phyloP scores from a whole-genome alignment of 2,329 filamentous ascomycete genomes.

The Xylaria hypoxylon region DNA sequence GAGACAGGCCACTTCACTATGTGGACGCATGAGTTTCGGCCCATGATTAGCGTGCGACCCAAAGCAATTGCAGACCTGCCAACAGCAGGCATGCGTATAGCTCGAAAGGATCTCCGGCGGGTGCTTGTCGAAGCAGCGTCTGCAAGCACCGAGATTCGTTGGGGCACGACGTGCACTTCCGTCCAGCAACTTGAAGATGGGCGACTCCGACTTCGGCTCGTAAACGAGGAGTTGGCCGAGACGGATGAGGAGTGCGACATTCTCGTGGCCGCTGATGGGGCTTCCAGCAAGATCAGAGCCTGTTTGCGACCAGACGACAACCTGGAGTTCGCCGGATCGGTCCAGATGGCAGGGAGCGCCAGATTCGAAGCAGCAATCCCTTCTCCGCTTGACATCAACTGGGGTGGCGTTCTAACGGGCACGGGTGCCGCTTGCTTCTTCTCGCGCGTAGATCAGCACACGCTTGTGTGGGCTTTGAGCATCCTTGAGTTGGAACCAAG shows the following conservation, averaged over 20 bases:
- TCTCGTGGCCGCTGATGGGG: constrained; percentile 60
- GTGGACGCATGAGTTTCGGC: constrained; percentile 55
- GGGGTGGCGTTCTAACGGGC: constrained; percentile 56
- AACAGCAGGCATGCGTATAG: constrained; percentile 53
- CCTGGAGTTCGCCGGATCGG: constrained; percentile 55
- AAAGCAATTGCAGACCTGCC: constrained; percentile 53
- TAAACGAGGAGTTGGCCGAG: constrained; percentile 43
- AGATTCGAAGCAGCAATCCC: constrained; percentile 53
- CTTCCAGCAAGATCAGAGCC: constrained; percentile 56
- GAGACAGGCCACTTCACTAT: constrained; percentile 53
- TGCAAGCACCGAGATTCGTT: constrained; percentile 19
- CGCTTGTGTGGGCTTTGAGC: constrained; percentile 58
- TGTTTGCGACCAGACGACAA: constrained; percentile 55
- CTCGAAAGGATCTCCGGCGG: constrained; percentile 52
- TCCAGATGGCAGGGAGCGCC: constrained; percentile 55
- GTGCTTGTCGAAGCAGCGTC: constrained; percentile 50
- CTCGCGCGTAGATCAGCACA: constrained; percentile 57
- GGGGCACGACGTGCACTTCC: constrained; percentile 34
- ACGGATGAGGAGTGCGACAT: constrained; percentile 53
- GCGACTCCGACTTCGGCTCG: constrained; percentile 38
- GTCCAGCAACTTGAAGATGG: constrained; percentile 37
- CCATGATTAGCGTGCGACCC: constrained; percentile 50
- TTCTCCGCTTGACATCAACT: constrained; percentile 52
- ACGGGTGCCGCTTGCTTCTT: constrained; percentile 58
- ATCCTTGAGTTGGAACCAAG: constrained; percentile 44